Conservation (phyloP, 1,284 basidiomycete genomes). For the Lentinula novae-zelandiae region DNA sequence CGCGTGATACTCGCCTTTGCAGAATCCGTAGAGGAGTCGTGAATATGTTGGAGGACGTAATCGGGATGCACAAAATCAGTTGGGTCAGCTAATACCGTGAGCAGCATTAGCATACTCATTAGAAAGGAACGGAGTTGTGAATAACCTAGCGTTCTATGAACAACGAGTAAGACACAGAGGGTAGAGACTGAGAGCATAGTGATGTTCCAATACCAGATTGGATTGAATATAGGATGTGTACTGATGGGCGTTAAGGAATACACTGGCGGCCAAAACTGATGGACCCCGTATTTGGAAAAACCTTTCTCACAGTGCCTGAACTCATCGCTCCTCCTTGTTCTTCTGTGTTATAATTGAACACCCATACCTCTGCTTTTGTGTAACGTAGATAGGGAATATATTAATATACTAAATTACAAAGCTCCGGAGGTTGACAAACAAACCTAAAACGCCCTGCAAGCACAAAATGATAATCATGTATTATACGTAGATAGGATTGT, state of each 20-base stretch:
- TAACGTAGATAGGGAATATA: too few species aligned
- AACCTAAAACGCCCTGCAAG: too few species aligned
- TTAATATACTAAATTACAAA: too few species aligned
- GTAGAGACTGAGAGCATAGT: slow-evolving; percentile 10
- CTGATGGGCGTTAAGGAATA: background rate
- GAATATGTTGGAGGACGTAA: slow-evolving; percentile 25
- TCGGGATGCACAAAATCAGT: slow-evolving; percentile 34
- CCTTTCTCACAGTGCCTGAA: too few species aligned
- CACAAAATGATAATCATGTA: too few species aligned
- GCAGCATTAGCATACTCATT: background rate
- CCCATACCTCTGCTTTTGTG: too few species aligned
- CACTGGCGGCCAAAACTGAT: too few species aligned
- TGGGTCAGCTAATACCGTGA: slow-evolving; percentile 23
- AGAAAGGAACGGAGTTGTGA: background rate
- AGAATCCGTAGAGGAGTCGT: slow-evolving; percentile 18
- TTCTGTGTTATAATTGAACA: too few species aligned
- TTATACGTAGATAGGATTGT: too few species aligned
- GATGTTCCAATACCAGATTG: slow-evolving; percentile 13
- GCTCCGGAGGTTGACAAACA: too few species aligned
- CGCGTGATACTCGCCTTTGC: slow-evolving; percentile 30
- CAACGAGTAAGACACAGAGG: background rate
- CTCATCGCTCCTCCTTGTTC: too few species aligned
- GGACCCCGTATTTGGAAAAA: too few species aligned
- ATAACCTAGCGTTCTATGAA: slow-evolving; percentile 6
- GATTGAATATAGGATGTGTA: slow-evolving; percentile 7